Percentiles rank a stretch among this genome's conserved stretches.
These are phyloP conservation scores for Penicillium sclerotigenum DNA, from an alignment of 2,329 filamentous ascomycete species.

Conservation along the genomic window DNA sequence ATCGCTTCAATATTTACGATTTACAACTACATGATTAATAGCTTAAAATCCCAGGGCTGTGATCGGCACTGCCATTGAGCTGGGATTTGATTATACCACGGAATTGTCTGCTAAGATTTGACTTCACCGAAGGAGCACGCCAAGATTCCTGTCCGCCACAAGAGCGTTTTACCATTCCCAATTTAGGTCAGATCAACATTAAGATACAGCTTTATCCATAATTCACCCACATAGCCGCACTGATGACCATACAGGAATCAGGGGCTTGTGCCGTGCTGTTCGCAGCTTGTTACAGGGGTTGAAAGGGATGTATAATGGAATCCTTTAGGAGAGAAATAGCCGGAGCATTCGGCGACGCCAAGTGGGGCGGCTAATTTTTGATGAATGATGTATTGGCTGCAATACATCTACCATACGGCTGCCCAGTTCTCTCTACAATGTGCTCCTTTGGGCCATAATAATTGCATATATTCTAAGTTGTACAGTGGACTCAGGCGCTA, in stretches of 20 bases:
- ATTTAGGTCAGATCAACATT: background rate
- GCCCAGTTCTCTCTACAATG: background rate
- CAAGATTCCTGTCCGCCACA: background rate
- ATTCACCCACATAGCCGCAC: background rate
- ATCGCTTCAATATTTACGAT: background rate
- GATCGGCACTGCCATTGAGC: slow-evolving; percentile 13
- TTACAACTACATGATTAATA: background rate
- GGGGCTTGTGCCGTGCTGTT: background rate
- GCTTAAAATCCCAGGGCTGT: background rate
- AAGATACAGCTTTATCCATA: background rate
- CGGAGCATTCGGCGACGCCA: no score
- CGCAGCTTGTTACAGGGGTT: background rate
- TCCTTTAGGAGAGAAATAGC: background rate
- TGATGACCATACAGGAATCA: background rate
- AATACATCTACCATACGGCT: background rate
- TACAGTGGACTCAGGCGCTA: background rate
- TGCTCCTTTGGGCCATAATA: background rate
- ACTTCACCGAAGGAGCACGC: background rate
- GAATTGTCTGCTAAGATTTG: no score
- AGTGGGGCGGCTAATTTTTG: background rate
- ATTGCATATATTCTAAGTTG: background rate
- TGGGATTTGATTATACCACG: background rate
- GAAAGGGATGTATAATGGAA: background rate
- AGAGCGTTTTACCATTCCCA: background rate
- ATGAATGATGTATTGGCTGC: background rate